Conservation (phyloP, 352 stramenopile species). For the Phytophthora pinifolia region DNA sequence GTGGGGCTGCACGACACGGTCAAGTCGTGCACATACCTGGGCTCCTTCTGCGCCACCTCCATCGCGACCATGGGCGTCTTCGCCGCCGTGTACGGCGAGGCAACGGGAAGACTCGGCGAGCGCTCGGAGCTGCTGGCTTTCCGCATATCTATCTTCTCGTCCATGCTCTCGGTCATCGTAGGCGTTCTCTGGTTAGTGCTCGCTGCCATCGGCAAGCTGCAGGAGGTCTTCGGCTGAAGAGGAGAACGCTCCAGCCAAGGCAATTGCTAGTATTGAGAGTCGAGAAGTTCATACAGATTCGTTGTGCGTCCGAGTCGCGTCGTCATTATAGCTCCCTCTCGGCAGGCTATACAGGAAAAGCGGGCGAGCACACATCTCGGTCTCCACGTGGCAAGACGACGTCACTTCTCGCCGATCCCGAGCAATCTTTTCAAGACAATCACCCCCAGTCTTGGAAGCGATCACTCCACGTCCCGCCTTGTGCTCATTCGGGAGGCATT, state of each 20-base stretch:
- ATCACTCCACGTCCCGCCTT: background rate
- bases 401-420: background rate
- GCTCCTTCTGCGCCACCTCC: constrained; percentile 87
- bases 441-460: no score
- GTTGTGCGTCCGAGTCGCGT: constrained; percentile 16
- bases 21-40: constrained; percentile 87
- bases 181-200: constrained; percentile 84
- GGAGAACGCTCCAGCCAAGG: constrained; percentile 17
- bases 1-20: constrained; percentile 83
- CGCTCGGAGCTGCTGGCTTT: constrained; percentile 78
- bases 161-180: constrained; percentile 82
- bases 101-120: constrained; percentile 62
- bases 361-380: no score
- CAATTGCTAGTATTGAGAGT: constrained; percentile 28
- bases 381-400: background rate
- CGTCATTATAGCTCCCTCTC: constrained; percentile 11
- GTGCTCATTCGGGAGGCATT: background rate
- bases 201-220: constrained; percentile 69
- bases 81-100: constrained; percentile 82
- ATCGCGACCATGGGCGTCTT: constrained; percentile 92
- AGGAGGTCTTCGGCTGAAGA: constrained; percentile 73
- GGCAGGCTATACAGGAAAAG: constrained; percentile 5
- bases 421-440: background rate
- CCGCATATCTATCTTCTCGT: constrained; percentile 80
- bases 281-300: constrained; percentile 32